Percentiles rank a stretch among this genome's conserved stretches.
phyloP scores from a whole-genome alignment of 257 asterid genomes.

The Przewalskia tangutica region DNA sequence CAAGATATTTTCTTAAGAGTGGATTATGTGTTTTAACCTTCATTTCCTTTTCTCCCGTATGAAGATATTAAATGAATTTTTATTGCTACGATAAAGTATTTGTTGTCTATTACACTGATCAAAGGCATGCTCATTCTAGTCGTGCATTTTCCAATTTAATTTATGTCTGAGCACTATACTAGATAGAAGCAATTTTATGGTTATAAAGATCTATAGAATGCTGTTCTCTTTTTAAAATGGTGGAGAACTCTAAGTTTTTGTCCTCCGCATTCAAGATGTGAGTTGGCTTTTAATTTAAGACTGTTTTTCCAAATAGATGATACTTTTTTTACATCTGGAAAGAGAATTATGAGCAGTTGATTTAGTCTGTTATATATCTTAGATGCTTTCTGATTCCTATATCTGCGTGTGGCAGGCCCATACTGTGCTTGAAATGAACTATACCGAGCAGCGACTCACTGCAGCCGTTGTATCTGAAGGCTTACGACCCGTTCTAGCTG shows the following conservation, averaged over 20 bases:
- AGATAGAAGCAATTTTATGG: not conserved
- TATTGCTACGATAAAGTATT: not conserved
- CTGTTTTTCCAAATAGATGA: not conserved
- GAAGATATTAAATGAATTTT: not conserved
- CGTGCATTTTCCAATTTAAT: not conserved
- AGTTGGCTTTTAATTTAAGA: not conserved
- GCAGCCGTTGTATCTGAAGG: conserved; percentile 80
- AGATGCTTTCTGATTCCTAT: conserved; percentile 1
- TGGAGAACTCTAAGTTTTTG: not conserved
- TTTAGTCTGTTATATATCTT: not conserved
- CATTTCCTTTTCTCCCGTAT: not conserved
- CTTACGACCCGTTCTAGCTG: conserved; percentile 76
- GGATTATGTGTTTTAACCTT: not conserved
- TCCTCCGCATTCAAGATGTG: not conserved
- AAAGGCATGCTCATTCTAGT: not conserved
- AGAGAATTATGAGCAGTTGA: not conserved
- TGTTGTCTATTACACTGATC: not conserved
- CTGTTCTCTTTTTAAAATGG: not conserved
- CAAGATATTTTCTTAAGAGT: not conserved
- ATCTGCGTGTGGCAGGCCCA: conserved; percentile 58
- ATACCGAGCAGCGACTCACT: conserved; percentile 84
- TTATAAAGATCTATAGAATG: not conserved
- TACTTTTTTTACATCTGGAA: not conserved
- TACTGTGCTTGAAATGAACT: conserved; percentile 94
- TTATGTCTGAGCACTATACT: not conserved